Base-by-base conservation (phyloP, 1,284 basidiomycete species). In the Boletus smithii region DNA sequence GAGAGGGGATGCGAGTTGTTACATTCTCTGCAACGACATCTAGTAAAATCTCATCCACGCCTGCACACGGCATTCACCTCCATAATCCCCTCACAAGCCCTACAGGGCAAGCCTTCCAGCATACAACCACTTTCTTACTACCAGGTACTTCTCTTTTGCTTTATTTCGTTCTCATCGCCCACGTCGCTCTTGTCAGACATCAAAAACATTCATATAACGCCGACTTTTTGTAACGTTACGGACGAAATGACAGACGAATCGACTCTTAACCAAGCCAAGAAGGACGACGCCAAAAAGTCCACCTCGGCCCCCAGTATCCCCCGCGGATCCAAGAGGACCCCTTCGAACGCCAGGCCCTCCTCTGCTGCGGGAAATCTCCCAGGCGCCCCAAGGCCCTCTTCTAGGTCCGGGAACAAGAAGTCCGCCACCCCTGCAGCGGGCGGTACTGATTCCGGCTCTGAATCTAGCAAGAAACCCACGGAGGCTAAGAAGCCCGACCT, bases 181-280 rank as follows among this genome's bases (percentile, higher is more conserved):
- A 61, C 48, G 32, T 42, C 38, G 22, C n/a, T 46, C 31, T 36
- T 26, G 38, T 34, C 54, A 53, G 58, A 56, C 75, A 76, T 63
- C 62, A 34, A 78, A 83, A 81, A 79, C 71, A 76, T 58, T 53
- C 40, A 50, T 65, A 73, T 72, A 72, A 73, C 63, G 51, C 59
- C 68, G 68, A 66, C 69, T 67, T 62, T 66, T 56, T 71, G 68
- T 67, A 66, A 72, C 76, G 67, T 81, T 76, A 88, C 81, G 83
- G 86, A 80, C 81, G 80, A 82, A 71, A 89, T 90, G 86, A 85
- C 83, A 67, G 86, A 89, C 77, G 83, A 89, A 76, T 71, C 74
- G 61, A 75, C 75, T 67, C 76, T 76, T 67, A 66, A 72, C 56
- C 79, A 76, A 63, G 71, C 69, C 53, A 84, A 75, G 76, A 81